Evolutionary conservation across 1,284 basidiomycete species (phyloP), one percentile per base, ranked within the genome.

Genomic region (Irpex sp.): DNA sequence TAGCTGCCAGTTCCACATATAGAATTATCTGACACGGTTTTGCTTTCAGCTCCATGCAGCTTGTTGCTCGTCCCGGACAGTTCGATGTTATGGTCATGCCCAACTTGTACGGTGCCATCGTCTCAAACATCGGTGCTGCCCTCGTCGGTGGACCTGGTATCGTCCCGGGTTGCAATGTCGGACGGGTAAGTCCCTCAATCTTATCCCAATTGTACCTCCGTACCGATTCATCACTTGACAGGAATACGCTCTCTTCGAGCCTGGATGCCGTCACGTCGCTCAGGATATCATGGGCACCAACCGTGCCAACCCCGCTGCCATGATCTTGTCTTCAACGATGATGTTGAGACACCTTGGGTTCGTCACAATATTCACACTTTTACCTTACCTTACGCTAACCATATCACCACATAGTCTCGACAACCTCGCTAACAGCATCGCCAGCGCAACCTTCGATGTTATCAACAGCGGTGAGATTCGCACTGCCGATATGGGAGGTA

Each of bases 41-140:
- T 61, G 1, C 49, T 17, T n/a, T 35, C 31, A 94, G 92, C 62
- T 97, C 96, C 59, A 98, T 99, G 97, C 97, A 99, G 80, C 90
- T 99, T 68, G 97, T 98, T 66, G 92, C 94, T 54, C 93, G 90
- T 71, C 97, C 97, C 35, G 84, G 86, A 71, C 97, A 99, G 78
- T 99, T 98, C 73, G 97, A 98, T 75, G 97, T 98, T 66, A 97
- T 99, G 95, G 96, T 98, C 74, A 99, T 99, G 97, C 97, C 97
- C 68, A 99, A 99, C 85, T 82, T 99, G 67, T 96, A 94, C 74
- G 95, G 93, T 77, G 97, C 98, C 78, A 99, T 99, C 70, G 93
- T 97, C 65, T 95, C 94, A 68, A 98, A 99, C 84, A 98, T 99
- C 66, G 97, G 97, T 71, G 96, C 97, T 66, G 97, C 96, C 31